A percentile compares a stretch with the other conserved stretches of the same genome.
phyloP scores from a whole-genome alignment of 23 red algal species.

The Cyanidiococcus yangmingshanensis region DNA sequence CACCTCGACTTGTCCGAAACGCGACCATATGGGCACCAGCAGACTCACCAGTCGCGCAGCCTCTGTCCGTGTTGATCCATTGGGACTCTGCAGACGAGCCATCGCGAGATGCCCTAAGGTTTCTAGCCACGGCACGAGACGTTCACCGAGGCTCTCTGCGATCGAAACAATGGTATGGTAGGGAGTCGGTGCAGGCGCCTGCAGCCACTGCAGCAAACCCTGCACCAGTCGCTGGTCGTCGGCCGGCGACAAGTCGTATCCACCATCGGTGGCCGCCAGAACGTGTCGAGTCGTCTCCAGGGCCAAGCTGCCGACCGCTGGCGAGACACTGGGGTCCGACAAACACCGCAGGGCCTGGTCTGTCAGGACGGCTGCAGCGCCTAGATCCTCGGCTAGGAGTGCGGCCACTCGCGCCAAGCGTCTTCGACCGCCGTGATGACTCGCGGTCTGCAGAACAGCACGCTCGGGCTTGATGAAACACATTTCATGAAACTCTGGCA shows the following conservation, averaged over 20 bases:
- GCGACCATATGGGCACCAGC: constrained; percentile 48
- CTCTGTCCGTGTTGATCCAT: constrained; percentile 51
- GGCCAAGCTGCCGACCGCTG: neutral
- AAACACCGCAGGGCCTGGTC: no score
- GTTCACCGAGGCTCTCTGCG: neutral
- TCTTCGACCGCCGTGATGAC: neutral
- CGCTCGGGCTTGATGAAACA: neutral
- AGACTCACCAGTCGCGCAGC: constrained; percentile 58
- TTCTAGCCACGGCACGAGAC: neutral
- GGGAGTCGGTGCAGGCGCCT: neutral
- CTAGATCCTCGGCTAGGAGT: neutral
- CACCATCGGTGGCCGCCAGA: neutral
- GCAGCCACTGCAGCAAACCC: neutral
- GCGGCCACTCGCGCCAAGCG: neutral
- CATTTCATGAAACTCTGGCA: neutral
- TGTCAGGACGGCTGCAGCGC: neutral
- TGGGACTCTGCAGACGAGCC: constrained; percentile 57
- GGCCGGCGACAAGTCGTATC: no score
- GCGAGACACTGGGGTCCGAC: no score
- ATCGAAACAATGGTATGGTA: neutral
- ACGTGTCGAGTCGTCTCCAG: neutral
- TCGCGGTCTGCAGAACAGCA: no score
- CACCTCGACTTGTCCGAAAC: constrained; percentile 43
- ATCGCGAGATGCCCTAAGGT: neutral
- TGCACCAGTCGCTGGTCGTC: neutral